Evolutionary conservation across 768 basidiomycete species (phyloP), one percentile per base, ranked within the genome.

Genomic region (Rhodotorula diobovata): DNA sequence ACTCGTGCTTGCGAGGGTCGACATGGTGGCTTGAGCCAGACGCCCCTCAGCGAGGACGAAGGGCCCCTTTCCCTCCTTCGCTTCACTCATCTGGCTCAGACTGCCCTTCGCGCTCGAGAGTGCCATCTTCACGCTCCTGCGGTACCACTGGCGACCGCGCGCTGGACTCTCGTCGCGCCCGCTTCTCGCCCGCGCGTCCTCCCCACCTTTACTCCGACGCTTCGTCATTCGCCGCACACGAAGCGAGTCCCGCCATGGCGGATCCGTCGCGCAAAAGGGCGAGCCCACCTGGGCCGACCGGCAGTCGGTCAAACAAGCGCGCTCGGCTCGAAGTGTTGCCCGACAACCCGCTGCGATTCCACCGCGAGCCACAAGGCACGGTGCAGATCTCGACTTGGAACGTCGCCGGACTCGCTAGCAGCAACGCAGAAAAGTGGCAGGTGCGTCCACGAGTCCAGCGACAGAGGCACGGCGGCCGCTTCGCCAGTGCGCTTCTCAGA

Each of bases 351-450:
- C 66, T 71, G 11, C 25, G 28, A 10, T 58, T 66, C 39, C 35
- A 46, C 35, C 34, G 34, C 14, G 70, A 71, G 16, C 70, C 70
- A 23, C 3, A 10, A 84, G 84, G 12, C 10, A 83, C 85, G 12
- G 70, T 86, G 48, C 84, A 89, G 28, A 81, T 93, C 41, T 85
- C 85, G 21, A 80, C 88, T 10, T 93, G 90, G 90, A 93, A 93
- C 78, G 85, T 93, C 21, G 90, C 87, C 73, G 87, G 91, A 11
- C 81, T 89, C 50, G 86, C 86, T 37, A 85, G 89, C 0, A 85
- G 66, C 57, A 71, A 71, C 35, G 32, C 48, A 2, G 45, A 51
- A 39, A 67, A 71, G 30, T 71, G 70, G 70, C 4, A 48, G 16
- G 70, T 71, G 34, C 50, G 63, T 46, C 7, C n/a, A 18, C 14